Percentiles rank a stretch among this genome's conserved stretches.
Conservation (phyloP, 2,329 filamentous ascomycete genomes). For the Stagonosporopsis cucurbitacearum region DNA sequence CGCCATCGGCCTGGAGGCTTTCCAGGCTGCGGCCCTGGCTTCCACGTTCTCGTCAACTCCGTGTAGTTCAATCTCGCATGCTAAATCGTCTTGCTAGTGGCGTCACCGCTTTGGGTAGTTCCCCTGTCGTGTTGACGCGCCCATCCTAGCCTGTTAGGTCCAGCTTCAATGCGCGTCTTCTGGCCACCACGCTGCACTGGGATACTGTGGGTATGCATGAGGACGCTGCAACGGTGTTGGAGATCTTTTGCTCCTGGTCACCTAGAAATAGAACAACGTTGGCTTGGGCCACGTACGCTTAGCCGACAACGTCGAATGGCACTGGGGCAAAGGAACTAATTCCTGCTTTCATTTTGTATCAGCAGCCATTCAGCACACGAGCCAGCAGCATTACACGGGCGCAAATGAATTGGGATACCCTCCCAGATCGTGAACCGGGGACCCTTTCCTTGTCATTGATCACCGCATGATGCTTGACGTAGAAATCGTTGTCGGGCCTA, state of each 20-base stretch:
- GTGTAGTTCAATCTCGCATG: slow-evolving; percentile 45
- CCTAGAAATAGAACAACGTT: slow-evolving; percentile 51
- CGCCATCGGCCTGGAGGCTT: slow-evolving; percentile 27
- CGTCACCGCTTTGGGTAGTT: slow-evolving; percentile 42
- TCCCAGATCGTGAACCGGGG: slow-evolving; percentile 49
- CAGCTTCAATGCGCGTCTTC: slow-evolving; percentile 44
- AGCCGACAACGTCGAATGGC: slow-evolving; percentile 10
- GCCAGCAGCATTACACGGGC: slow-evolving; percentile 46
- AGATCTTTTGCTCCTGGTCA: slow-evolving; percentile 50
- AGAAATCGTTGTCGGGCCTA: slow-evolving; percentile 51
- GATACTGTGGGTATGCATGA: slow-evolving; percentile 43
- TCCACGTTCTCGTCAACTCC: slow-evolving; percentile 29
- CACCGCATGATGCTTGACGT: slow-evolving; percentile 55
- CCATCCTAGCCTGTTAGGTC: slow-evolving; percentile 42
- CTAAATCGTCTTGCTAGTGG: slow-evolving; percentile 40
- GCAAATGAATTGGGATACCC: slow-evolving; percentile 45
- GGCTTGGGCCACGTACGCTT: slow-evolving; percentile 39
- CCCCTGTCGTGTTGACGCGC: slow-evolving; percentile 37
- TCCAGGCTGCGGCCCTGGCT: slow-evolving; percentile 37
- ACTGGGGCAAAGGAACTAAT: slow-evolving; percentile 40
- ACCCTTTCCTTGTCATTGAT: slow-evolving; percentile 49
- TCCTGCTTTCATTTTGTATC: slow-evolving; percentile 47
- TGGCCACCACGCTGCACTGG: slow-evolving; percentile 44
- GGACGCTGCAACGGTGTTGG: slow-evolving; percentile 48
- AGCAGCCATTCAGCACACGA: slow-evolving; percentile 51